Base-by-base conservation (phyloP, 352 stramenopile species). In the Phytophthora fragariae region DNA sequence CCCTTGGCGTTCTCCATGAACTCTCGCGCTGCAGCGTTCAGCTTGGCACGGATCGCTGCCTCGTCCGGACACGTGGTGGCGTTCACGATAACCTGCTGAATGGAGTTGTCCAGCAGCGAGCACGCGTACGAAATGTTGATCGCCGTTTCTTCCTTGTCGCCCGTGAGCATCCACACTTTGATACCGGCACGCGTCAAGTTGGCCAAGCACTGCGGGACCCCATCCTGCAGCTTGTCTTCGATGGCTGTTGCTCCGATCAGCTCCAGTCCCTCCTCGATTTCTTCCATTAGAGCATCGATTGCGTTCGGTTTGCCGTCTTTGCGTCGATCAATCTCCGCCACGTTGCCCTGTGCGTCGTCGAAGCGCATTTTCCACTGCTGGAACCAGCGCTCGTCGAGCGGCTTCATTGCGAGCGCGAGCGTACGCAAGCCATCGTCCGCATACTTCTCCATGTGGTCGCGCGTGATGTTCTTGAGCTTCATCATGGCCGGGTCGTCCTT, bases 111-210 rank as follows among this genome's bases (percentile, higher is more conserved):
- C 11, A 98, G 61, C 19, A 98, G 64, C 14, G 88, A 92, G 65
- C 88, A 97, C 7, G 92, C 90, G 57, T 97, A 98, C n/a, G 84
- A 93, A 71, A 99, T 99, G 73, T 99, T 98, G 65, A 98, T 98
- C 35, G 96, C 96, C 0, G 96, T 99, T 70, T 98, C 96, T 61
- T 97, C 80, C 78, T 99, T 99, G 77, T 99, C 96, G 19, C 95
- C 94, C 5, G 96, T 99, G n/a, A 99, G 88, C 82, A 99, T 97
- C 93, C 95, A 98, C 15, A 98, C 85, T 73, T 98, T 97, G 62
- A 99, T 98, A 1, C 94, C 94, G 0, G 93, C 95, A 12, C 72
- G 70, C 2, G 88, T 92, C 41, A 98, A 70, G 53, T 86, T 84
- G 9, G 88, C 81, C 8, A 98, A 81, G 44, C 86, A 93, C 49